Conservation (phyloP, 2,329 filamentous ascomycete species). For the Diaporthe nobilis region DNA sequence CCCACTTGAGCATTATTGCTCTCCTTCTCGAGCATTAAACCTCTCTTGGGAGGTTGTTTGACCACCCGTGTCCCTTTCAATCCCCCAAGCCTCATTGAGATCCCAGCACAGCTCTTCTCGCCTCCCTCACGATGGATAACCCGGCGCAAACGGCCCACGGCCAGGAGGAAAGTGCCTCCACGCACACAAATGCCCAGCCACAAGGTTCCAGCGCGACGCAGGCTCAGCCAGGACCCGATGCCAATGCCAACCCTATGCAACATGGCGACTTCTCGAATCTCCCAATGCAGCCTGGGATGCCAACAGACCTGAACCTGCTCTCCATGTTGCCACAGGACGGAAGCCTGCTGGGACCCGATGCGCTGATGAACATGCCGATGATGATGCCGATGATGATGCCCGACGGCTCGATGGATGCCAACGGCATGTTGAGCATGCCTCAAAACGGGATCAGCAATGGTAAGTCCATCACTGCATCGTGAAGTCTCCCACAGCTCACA, state of each 20-base stretch:
- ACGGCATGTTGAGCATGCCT: constrained; percentile 39
- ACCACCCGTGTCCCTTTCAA: neutral
- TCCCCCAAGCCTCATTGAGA: neutral
- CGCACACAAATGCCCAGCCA: constrained; percentile 42
- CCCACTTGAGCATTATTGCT: neutral
- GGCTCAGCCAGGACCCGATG: constrained; percentile 14
- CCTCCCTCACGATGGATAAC: constrained; percentile 36
- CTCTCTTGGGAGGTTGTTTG: neutral
- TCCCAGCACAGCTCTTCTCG: neutral
- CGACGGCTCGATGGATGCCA: constrained; percentile 48
- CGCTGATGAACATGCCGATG: constrained; percentile 47
- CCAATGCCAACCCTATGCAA: constrained; percentile 23
- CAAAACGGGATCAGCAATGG: constrained; percentile 42
- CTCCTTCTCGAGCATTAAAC: neutral
- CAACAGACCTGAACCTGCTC: constrained; percentile 43
- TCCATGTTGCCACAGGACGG: constrained; percentile 44
- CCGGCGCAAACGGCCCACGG: constrained; percentile 39
- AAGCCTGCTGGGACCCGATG: constrained; percentile 44
- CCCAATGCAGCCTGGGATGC: constrained; percentile 37
- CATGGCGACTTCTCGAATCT: constrained; percentile 40
- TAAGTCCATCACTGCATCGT: constrained; percentile 1
- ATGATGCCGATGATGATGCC: constrained; percentile 51
- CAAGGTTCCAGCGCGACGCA: constrained; percentile 3
- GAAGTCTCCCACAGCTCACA: constrained; percentile 7
- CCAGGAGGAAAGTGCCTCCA: constrained; percentile 48